Conservation (phyloP, 805 yeast genomes). For the Pichia paraexigua region DNA sequence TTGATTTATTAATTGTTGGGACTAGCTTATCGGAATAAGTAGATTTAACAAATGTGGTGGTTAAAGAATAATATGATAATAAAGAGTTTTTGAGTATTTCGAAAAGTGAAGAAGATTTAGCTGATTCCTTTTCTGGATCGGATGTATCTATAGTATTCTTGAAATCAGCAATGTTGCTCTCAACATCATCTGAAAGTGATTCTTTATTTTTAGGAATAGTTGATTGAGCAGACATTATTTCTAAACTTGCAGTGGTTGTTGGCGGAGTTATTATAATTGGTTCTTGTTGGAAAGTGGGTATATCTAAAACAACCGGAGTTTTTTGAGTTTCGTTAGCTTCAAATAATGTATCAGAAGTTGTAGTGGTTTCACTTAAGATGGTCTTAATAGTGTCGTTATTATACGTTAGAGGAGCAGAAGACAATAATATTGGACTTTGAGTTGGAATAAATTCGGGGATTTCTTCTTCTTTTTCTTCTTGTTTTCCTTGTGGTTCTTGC, state of each 20-base stretch:
- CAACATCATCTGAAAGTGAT: not conserved
- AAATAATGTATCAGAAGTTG: not conserved
- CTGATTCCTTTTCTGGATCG: not conserved
- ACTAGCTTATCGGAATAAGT: not conserved
- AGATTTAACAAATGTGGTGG: not conserved
- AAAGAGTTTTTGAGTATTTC: not conserved
- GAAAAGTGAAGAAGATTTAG: not conserved
- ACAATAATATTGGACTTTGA: not conserved
- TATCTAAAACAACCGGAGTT: conserved; percentile 3
- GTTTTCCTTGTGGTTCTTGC: not conserved
- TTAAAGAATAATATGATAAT: not conserved
- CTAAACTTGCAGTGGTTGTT: not conserved
- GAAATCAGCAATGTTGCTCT: not conserved
- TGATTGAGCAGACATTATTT: not conserved
- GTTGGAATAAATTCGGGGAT: not conserved
- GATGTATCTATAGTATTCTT: not conserved
- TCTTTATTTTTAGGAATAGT: not conserved
- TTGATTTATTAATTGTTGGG: not conserved
- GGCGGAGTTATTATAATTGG: not conserved
- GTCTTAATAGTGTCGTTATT: conserved; percentile 4
- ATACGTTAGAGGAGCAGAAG: conserved; percentile 1
- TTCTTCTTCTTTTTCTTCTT: not conserved
- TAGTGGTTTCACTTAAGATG: not conserved
- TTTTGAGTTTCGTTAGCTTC: not conserved
- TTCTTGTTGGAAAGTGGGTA: conserved; percentile 1